Base-by-base conservation (phyloP, 495 filamentous ascomycete species). In the Trichoderma asperelloides region DNA sequence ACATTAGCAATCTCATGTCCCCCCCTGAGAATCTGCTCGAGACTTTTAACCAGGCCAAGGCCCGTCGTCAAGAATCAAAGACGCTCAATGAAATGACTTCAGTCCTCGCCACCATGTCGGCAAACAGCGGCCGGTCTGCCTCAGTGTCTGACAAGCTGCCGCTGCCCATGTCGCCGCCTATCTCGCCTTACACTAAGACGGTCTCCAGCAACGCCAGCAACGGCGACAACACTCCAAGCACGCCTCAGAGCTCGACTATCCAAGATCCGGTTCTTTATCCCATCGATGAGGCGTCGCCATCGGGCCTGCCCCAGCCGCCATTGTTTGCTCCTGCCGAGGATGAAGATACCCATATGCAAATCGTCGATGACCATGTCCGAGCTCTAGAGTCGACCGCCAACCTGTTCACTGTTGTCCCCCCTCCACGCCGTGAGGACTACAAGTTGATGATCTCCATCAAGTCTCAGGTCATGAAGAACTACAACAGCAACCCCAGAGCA, bases 401-500 rank as follows among this genome's bases (percentile, higher is more conserved):
- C 16, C 81, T 85, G 69, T 82, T 83, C 67, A 83, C 70, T 30
- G 39, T 81, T 66, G 72, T 82, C 23, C 83, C 86, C 66, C 89
- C 88, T 65, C 90, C 90, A 21, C 85, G 83, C 4, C 80, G 79
- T 28, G 87, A 88, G 68, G 89, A 93, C 69, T 93, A 93, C 73
- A 76, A 85, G 51, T 71, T 91, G 57, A 84, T 85, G 0, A 75
- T 93, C 27, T 84, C 82, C 63, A 90, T 90, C 76, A 84, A 87
- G 64, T 86, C 89, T 23, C 83, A 86, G 63, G 83, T 89, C 37
- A 80, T 86, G 40, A 76, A 84, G 64, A 79, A 79, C 65, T 91
- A 82, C 75, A 81, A 79, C 67, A 78, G 80, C 68, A 82, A 91
- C 63, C 89, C 83, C 12, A 73, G 71, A 21, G 78, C 78, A 5